Evolutionary conservation across 2,329 filamentous ascomycete species (phyloP).

Genomic region (Scytalidium lignicola): DNA sequence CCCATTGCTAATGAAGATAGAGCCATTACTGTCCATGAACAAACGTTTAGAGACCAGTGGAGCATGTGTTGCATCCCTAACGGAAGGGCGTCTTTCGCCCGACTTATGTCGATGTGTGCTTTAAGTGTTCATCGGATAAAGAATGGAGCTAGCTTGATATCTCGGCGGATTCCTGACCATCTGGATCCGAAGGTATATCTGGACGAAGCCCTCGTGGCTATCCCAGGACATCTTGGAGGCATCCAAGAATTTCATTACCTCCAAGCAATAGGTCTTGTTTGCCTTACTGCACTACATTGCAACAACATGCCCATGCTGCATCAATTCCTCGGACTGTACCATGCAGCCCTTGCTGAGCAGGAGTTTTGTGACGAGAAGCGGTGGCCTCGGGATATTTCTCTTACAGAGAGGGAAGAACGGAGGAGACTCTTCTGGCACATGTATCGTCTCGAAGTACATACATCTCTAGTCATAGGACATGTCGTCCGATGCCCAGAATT

Average conservation of each 20-base stretch:
- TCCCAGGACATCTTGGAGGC: too few relatives aligned
- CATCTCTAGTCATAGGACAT: constrained; percentile 16
- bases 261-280: too few relatives aligned
- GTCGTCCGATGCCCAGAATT: constrained; percentile 15
- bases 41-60: too few relatives aligned
- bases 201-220: too few relatives aligned
- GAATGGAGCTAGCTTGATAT: too few relatives aligned
- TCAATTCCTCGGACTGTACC: constrained; percentile 16
- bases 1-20: too few relatives aligned
- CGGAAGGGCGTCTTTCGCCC: neutral
- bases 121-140: neutral
- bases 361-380: constrained; percentile 14
- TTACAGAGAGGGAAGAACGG: constrained; percentile 11
- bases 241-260: too few relatives aligned
- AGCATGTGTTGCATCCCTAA: too few relatives aligned
- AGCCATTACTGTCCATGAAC: too few relatives aligned
- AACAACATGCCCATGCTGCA: constrained; percentile 2
- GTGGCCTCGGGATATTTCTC: constrained; percentile 9
- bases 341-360: constrained; percentile 13
- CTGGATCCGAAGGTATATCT: too few relatives aligned
- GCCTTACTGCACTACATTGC: too few relatives aligned
- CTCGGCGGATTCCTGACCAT: too few relatives aligned
- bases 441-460: constrained; percentile 19
- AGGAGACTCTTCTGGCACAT: constrained; percentile 18
- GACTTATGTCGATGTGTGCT: neutral